phyloP scores from a whole-genome alignment of 2,329 filamentous ascomycete species.

The Penicillium sclerotigenum region DNA sequence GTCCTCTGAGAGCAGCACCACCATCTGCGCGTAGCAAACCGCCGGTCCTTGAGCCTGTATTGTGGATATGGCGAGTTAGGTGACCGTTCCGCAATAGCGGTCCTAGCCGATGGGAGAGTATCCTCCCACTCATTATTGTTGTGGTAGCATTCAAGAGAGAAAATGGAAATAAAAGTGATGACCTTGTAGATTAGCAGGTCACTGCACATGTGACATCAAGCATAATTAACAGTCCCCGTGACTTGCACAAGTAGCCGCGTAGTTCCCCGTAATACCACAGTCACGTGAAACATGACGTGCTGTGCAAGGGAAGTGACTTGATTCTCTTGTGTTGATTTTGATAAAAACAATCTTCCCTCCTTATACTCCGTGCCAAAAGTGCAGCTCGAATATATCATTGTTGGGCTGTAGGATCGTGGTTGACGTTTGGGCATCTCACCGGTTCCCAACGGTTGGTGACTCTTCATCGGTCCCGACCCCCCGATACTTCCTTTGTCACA shows the following conservation, averaged over 20 bases:
- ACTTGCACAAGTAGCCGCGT: slow-evolving; percentile 35
- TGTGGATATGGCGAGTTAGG: slow-evolving; percentile 63
- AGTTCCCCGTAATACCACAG: slow-evolving; percentile 24
- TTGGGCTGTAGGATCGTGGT: not conserved
- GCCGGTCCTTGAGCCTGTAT: slow-evolving; percentile 58
- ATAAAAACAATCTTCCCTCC: not conserved
- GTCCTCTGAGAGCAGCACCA: slow-evolving; percentile 58
- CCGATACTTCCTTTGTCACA: slow-evolving; percentile 1
- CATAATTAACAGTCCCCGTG: slow-evolving; percentile 24
- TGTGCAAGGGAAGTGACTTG: slow-evolving; percentile 23
- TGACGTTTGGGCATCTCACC: slow-evolving; percentile 7
- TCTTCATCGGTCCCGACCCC: slow-evolving; percentile 14
- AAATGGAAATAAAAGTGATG: slow-evolving; percentile 10
- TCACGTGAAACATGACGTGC: slow-evolving; percentile 35
- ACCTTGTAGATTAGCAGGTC: slow-evolving; percentile 9
- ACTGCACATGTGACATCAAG: slow-evolving; percentile 23
- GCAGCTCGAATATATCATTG: not conserved
- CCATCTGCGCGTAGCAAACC: slow-evolving; percentile 67
- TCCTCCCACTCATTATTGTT: slow-evolving; percentile 66
- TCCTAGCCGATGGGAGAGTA: slow-evolving; percentile 69
- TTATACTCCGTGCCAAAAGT: not conserved
- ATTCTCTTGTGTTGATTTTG: slow-evolving; percentile 7
- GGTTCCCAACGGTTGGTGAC: slow-evolving; percentile 19
- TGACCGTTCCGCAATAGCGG: slow-evolving; percentile 62
- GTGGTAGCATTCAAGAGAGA: slow-evolving; percentile 38